phyloP scores from a whole-genome alignment of 495 filamentous ascomycete genomes.

The Lasiosphaeris hirsuta region DNA sequence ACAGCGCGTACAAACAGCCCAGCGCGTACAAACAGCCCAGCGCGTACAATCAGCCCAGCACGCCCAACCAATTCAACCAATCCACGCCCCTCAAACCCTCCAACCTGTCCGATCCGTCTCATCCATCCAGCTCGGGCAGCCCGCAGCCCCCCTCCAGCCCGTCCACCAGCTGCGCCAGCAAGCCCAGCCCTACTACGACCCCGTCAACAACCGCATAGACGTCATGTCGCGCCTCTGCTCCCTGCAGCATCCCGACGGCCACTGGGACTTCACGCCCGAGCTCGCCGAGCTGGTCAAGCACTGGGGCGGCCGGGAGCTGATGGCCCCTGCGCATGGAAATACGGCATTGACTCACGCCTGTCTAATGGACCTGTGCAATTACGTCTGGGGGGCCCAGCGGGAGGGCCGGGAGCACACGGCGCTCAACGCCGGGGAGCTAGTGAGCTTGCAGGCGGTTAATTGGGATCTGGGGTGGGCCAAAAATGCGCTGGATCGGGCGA shows the following conservation, averaged over 20 bases:
- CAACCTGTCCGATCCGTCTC: too few relatives aligned
- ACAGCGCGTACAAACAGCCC: too few relatives aligned
- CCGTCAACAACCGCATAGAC: constrained; percentile 12
- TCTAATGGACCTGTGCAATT: constrained; percentile 17
- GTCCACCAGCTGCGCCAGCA: not conserved
- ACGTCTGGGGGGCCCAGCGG: constrained; percentile 21
- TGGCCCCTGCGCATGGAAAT: constrained; percentile 5
- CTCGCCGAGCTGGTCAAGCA: constrained; percentile 15
- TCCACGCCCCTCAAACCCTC: too few relatives aligned
- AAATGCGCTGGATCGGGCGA: constrained; percentile 12
- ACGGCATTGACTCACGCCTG: constrained; percentile 23
- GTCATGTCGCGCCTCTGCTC: constrained; percentile 15
- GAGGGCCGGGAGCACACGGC: constrained; percentile 18
- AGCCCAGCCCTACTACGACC: constrained; percentile 8
- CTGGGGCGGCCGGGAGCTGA: constrained; percentile 8
- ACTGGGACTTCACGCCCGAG: constrained; percentile 16
- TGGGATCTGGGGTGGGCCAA: constrained; percentile 23
- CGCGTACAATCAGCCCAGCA: too few relatives aligned
- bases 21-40: too few relatives aligned
- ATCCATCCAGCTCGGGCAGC: too few relatives aligned
- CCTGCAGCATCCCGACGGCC: constrained; percentile 21
- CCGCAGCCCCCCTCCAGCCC: not conserved
- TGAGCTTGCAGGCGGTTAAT: constrained; percentile 19
- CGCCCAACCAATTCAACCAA: too few relatives aligned
- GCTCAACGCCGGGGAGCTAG: constrained; percentile 17